phyloP scores from a whole-genome alignment of 139 green algal genomes.

The Volvox reticuliferus region DNA sequence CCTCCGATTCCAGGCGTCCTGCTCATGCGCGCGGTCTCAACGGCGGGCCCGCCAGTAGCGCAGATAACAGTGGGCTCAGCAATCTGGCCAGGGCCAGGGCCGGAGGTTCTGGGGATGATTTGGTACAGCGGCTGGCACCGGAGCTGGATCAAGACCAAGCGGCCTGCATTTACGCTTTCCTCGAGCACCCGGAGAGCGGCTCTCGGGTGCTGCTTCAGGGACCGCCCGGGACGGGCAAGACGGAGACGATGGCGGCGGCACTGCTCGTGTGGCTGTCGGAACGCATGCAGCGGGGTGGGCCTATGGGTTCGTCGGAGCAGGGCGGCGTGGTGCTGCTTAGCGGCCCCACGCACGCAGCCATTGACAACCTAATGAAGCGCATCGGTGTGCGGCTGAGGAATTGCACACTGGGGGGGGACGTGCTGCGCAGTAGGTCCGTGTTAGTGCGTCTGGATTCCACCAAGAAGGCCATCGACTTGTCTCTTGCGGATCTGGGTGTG shows the following conservation, averaged over 20 bases:
- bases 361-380: constrained; percentile 23
- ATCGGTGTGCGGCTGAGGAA: neutral
- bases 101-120: too few species aligned
- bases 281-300: neutral
- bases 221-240: constrained; percentile 43
- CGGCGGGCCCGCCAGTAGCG: too few species aligned
- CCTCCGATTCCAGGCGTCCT: too few species aligned
- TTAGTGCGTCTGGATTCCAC: neutral
- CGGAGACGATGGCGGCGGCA: constrained; percentile 22
- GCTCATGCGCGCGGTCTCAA: too few species aligned
- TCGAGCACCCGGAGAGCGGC: neutral
- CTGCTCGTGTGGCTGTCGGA: constrained; percentile 21
- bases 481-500: neutral
- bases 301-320: neutral
- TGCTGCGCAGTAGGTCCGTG: neutral
- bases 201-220: constrained; percentile 16
- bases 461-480: neutral
- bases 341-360: constrained; percentile 29
- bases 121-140: too few species aligned
- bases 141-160: constrained; percentile 23
- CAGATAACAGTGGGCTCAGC: too few species aligned
- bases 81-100: too few species aligned
- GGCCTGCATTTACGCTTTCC: neutral
- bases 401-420: too few species aligned
- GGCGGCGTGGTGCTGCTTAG: constrained; percentile 27